A percentile compares a stretch with the other conserved stretches of the same genome.
Conservation (phyloP, 1,284 basidiomycete species). For the Quambalaria eucalypti region DNA sequence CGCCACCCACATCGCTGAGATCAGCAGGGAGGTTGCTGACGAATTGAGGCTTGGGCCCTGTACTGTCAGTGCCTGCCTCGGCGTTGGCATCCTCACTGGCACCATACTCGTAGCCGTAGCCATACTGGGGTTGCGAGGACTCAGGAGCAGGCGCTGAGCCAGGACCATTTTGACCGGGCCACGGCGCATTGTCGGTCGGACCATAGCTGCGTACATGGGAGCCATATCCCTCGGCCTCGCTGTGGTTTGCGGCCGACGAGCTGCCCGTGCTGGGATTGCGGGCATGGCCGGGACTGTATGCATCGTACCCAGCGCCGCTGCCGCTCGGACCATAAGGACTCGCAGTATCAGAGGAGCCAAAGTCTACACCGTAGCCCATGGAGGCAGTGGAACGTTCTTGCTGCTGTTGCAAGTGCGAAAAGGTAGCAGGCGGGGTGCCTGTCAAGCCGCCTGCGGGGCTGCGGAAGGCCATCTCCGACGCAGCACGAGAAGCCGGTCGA, state of each 20-base stretch:
- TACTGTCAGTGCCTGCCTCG: slow-evolving; percentile 16
- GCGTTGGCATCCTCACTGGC: no score
- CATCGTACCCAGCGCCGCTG: no score
- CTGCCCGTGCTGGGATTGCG: no score
- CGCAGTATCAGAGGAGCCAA: no score
- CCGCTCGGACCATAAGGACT: no score
- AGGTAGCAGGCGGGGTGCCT: neutral
- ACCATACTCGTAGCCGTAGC: slow-evolving; percentile 34
- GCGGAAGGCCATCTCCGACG: slow-evolving; percentile 25
- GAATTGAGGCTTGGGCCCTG: slow-evolving; percentile 20
- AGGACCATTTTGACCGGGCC: neutral
- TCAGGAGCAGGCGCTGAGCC: neutral
- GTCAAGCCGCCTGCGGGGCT: neutral
- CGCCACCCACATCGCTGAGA: slow-evolving; percentile 20
- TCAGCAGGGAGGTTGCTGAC: slow-evolving; percentile 40
- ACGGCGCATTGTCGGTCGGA: neutral
- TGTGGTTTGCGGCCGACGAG: no score
- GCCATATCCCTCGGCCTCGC: neutral
- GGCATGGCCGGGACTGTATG: no score
- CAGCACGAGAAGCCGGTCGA: slow-evolving; percentile 21
- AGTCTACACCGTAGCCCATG: neutral
- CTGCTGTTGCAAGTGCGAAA: neutral
- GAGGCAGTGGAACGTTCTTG: neutral
- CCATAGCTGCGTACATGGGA: neutral
- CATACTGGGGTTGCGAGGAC: slow-evolving; percentile 22